Conservation (phyloP, 257 asterid genomes). For the Ocimum tenuiflorum region DNA sequence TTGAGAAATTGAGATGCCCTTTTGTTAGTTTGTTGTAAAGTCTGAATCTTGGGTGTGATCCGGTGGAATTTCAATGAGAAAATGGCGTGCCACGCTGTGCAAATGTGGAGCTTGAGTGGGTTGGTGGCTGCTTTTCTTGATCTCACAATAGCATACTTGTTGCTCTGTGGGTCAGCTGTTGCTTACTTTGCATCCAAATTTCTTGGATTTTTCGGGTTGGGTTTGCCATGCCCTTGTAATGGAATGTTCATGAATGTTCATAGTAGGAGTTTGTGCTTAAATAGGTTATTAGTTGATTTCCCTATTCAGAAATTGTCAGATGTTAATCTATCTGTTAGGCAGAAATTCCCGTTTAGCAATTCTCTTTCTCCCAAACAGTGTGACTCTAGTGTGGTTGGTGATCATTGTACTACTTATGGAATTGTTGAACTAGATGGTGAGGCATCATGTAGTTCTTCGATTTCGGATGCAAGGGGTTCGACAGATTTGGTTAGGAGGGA, state of each 20-base stretch:
- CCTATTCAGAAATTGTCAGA: constrained; percentile 54
- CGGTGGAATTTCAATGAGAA: constrained; percentile 18
- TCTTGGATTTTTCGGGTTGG: constrained; percentile 59
- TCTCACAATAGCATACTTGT: constrained; percentile 63
- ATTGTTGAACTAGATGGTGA: constrained; percentile 51
- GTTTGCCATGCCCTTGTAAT: constrained; percentile 75
- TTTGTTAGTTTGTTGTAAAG: constrained; percentile 16
- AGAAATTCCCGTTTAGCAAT: constrained; percentile 52
- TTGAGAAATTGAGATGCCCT: constrained; percentile 17
- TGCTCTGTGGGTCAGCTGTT: constrained; percentile 62
- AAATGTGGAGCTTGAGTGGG: constrained; percentile 65
- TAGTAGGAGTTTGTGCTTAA: constrained; percentile 36
- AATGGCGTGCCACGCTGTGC: constrained; percentile 60
- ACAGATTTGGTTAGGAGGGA: constrained; percentile 23
- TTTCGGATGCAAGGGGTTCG: constrained; percentile 40
- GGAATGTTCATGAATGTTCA: constrained; percentile 36
- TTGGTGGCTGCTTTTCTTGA: constrained; percentile 77
- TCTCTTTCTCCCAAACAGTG: constrained; percentile 20
- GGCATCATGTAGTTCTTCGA: constrained; percentile 56
- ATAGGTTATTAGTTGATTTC: constrained; percentile 48
- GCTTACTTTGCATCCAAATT: constrained; percentile 56
- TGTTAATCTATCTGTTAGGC: constrained; percentile 49
- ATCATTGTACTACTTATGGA: constrained; percentile 30
- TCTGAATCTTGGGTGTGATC: constrained; percentile 19
- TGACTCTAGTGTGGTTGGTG: constrained; percentile 10